Percentiles rank a stretch among this genome's conserved stretches.
Conservation (phyloP, 257 asterid genomes). For the Knoxia roxburghii region DNA sequence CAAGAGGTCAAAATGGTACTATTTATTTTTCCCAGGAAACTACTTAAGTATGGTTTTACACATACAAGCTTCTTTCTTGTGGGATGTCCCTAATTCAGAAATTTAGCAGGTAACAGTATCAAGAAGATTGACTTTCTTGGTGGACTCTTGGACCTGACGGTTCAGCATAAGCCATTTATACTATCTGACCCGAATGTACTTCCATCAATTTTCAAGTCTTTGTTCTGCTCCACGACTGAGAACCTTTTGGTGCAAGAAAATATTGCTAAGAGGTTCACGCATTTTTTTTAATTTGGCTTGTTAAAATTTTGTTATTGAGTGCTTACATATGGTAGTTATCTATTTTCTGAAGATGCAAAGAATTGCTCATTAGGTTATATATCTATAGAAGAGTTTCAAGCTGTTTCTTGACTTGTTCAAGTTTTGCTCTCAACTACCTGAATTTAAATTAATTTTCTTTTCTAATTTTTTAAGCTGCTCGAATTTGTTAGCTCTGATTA, state of each 20-base stretch:
- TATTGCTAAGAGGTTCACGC: constrained; percentile 51
- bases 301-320: not conserved
- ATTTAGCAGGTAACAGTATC: constrained; percentile 48
- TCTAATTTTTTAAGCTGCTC: not conserved
- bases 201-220: constrained; percentile 50
- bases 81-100: constrained; percentile 19
- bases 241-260: constrained; percentile 56
- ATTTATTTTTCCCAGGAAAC: not conserved
- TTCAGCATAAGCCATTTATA: constrained; percentile 69
- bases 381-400: not conserved
- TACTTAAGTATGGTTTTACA: not conserved
- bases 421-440: not conserved
- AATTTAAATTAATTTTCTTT: not conserved
- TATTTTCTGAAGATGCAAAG: not conserved
- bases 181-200: constrained; percentile 66
- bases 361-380: not conserved
- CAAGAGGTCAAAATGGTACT: constrained; percentile 48
- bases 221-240: constrained; percentile 55
- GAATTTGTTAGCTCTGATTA: not conserved
- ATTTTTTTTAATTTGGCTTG: not conserved
- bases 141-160: constrained; percentile 52
- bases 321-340: not conserved
- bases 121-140: constrained; percentile 51
- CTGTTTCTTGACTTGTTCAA: not conserved
- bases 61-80: not conserved